phyloP scores from a whole-genome alignment of 1,284 basidiomycete genomes.

The Boletellus deceptivus region DNA sequence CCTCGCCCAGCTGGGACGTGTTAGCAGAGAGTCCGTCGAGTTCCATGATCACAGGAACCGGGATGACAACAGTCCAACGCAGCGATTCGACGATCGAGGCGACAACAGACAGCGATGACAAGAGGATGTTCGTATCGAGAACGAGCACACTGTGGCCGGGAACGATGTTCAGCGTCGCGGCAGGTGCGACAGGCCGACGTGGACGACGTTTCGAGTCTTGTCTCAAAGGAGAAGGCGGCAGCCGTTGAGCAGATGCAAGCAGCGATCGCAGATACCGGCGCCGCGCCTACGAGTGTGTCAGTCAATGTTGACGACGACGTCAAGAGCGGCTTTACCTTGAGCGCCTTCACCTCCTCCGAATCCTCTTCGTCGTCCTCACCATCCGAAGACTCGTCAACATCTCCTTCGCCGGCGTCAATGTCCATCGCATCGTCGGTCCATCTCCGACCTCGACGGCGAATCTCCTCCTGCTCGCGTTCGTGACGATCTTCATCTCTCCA shows the following conservation, averaged over 20 bases:
- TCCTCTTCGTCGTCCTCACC: constrained; percentile 64
- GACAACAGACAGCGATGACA: constrained; percentile 76
- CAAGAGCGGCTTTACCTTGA: constrained; percentile 56
- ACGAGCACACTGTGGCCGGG: constrained; percentile 90
- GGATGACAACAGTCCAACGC: constrained; percentile 87
- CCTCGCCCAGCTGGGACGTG: constrained; percentile 60
- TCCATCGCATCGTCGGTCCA: constrained; percentile 72
- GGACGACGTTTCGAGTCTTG: constrained; percentile 36
- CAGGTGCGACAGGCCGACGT: constrained; percentile 33
- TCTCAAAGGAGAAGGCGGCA: constrained; percentile 32
- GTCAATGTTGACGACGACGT: background rate
- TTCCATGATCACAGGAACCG: constrained; percentile 94
- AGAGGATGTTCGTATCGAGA: constrained; percentile 91
- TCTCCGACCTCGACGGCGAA: constrained; percentile 53
- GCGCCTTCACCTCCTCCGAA: constrained; percentile 67
- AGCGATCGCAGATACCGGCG: constrained; percentile 63
- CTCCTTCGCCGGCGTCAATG: constrained; percentile 52
- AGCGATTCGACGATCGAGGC: constrained; percentile 75
- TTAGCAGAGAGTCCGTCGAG: constrained; percentile 86
- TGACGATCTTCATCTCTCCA: constrained; percentile 71
- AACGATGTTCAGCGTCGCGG: constrained; percentile 56
- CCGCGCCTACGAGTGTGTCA: constrained; percentile 50
- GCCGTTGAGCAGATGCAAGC: constrained; percentile 45
- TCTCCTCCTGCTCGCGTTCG: constrained; percentile 67
- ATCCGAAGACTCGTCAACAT: constrained; percentile 38